These are phyloP conservation scores for Solanum bulbocastanum DNA, from an alignment of 257 asterid species.

Conservation along the genomic window DNA sequence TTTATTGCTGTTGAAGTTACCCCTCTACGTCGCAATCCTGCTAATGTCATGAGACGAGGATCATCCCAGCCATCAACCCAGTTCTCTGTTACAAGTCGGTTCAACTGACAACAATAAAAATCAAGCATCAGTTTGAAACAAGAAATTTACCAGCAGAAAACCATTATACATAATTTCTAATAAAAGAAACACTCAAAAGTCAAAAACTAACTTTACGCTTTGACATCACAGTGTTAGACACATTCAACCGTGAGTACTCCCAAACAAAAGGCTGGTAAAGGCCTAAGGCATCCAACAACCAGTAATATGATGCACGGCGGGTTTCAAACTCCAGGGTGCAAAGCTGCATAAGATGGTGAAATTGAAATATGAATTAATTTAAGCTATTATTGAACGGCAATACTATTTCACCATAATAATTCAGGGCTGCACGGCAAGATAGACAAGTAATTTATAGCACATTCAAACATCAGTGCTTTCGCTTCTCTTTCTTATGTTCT, in stretches of 20 bases:
- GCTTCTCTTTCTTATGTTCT: background rate
- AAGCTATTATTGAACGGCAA: background rate
- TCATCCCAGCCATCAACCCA: constrained; percentile 98
- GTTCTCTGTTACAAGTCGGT: constrained; percentile 81
- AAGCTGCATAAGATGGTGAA: constrained; percentile 34
- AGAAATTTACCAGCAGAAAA: background rate
- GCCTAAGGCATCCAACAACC: constrained; percentile 68
- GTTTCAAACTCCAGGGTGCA: constrained; percentile 95
- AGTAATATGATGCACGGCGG: constrained; percentile 92
- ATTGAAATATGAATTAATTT: background rate
- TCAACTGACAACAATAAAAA: constrained; percentile 41
- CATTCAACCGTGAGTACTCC: constrained; percentile 83
- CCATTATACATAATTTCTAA: background rate
- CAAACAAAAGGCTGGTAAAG: constrained; percentile 89
- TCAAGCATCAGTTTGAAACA: constrained; percentile 6
- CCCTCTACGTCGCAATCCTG: constrained; percentile 93
- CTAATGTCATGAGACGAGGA: constrained; percentile 91
- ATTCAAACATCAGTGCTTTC: background rate
- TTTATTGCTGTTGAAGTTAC: constrained; percentile 81
- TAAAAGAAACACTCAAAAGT: background rate
- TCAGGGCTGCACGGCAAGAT: background rate
- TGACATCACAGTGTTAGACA: constrained; percentile 87
- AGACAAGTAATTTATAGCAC: background rate
- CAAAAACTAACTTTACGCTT: constrained; percentile 66
- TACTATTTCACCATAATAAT: background rate